A percentile compares a stretch with the other conserved stretches of the same genome.
Evolutionary conservation across 768 basidiomycete genomes (phyloP).

Genomic region (Hysterangium stoloniferum): DNA sequence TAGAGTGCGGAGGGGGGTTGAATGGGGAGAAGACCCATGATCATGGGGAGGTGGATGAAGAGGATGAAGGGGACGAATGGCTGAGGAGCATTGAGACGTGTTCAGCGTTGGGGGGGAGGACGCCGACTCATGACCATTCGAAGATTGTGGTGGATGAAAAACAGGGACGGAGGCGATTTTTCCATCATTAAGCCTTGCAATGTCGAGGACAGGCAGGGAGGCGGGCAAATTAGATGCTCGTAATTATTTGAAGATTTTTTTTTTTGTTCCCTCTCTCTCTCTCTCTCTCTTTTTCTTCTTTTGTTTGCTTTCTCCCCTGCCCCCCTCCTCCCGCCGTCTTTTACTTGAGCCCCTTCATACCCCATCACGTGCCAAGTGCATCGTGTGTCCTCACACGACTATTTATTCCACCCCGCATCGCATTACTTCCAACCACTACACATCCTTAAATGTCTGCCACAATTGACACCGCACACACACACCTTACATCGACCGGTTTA

Average conservation of each 20-base stretch:
- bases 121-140: constrained; percentile 58
- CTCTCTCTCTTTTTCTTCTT: constrained; percentile 22
- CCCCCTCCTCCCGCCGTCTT: constrained; percentile 19
- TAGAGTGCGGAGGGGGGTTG: constrained; percentile 31
- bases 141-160: constrained; percentile 71
- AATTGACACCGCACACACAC: too few species aligned
- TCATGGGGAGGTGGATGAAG: constrained; percentile 60
- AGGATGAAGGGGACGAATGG: constrained; percentile 87
- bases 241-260: constrained; percentile 9
- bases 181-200: constrained; percentile 31
- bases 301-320: constrained; percentile 25
- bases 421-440: too few species aligned
- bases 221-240: constrained; percentile 5
- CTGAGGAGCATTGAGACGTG: constrained; percentile 66
- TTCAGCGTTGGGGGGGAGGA: constrained; percentile 34
- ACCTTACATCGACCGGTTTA: too few species aligned
- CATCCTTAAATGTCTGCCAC: too few species aligned
- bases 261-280: constrained; percentile 1
- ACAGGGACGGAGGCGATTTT: constrained; percentile 65
- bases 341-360: too few species aligned
- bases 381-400: too few species aligned
- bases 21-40: constrained; percentile 43
- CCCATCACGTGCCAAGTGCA: not conserved
- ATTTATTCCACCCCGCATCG: too few species aligned
- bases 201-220: not conserved